Evolutionary conservation across 306 rosid species (phyloP).

Genomic region (Vigna nakashimae): DNA sequence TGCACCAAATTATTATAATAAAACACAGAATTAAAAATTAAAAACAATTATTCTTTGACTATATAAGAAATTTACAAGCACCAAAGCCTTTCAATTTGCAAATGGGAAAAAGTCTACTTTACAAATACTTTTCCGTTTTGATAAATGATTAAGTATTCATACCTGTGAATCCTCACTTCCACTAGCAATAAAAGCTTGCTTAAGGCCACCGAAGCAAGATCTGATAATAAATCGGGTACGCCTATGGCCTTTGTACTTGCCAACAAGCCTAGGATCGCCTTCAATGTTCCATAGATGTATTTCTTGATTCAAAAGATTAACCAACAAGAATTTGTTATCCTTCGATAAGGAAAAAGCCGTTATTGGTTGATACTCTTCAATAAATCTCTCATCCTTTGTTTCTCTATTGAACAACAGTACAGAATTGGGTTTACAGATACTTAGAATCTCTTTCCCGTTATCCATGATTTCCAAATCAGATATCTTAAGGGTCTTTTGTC

Average conservation of each 20-base stretch:
- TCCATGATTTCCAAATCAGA: constrained; percentile 86
- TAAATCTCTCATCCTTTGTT: constrained; percentile 73
- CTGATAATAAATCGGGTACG: constrained; percentile 84
- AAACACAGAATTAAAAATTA: not conserved
- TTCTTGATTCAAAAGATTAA: constrained; percentile 92
- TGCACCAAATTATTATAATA: constrained; percentile 16
- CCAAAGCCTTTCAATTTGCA: constrained; percentile 19
- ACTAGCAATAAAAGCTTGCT: constrained; percentile 91
- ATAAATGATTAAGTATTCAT: constrained; percentile 42
- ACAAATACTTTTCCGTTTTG: constrained; percentile 1
- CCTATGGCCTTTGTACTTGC: constrained; percentile 83
- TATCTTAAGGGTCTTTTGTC: constrained; percentile 77
- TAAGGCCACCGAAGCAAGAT: constrained; percentile 95
- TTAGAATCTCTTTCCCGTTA: constrained; percentile 78
- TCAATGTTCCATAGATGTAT: constrained; percentile 93
- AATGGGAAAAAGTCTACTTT: not conserved
- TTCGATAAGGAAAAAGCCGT: constrained; percentile 89
- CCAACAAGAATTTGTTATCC: constrained; percentile 78
- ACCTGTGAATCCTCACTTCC: constrained; percentile 99
- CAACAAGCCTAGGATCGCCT: constrained; percentile 69
- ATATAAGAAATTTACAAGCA: constrained; percentile 27
- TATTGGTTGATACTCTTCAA: constrained; percentile 80
- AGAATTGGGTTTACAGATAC: constrained; percentile 70
- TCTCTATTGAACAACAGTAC: constrained; percentile 80
- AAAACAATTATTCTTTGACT: not conserved